Conservation (phyloP, 495 filamentous ascomycete species). For the Aspergillus sclerotiicarbonarius region DNA sequence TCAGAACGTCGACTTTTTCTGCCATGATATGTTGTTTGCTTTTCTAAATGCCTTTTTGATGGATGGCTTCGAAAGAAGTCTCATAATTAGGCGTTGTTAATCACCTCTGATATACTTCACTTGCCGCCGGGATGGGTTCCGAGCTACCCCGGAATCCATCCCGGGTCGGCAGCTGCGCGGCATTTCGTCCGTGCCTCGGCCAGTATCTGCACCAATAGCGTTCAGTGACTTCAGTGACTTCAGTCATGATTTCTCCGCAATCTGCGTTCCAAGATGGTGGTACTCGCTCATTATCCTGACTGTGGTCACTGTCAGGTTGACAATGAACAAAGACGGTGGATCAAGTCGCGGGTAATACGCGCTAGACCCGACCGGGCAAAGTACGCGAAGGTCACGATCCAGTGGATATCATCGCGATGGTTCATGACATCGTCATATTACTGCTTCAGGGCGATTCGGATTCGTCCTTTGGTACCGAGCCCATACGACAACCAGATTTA, state of each 20-base stretch:
- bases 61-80: background rate
- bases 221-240: background rate
- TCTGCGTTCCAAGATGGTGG: background rate
- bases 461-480: too few relatives aligned
- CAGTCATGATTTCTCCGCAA: background rate
- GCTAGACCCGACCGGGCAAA: too few relatives aligned
- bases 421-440: too few relatives aligned
- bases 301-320: too few relatives aligned
- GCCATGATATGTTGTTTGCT: constrained; percentile 15
- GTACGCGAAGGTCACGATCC: too few relatives aligned
- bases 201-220: background rate
- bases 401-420: too few relatives aligned
- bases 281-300: too few relatives aligned
- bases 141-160: constrained; percentile 21
- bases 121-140: constrained; percentile 22
- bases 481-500: too few relatives aligned
- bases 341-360: too few relatives aligned
- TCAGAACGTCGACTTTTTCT: constrained; percentile 52
- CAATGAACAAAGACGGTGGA: too few relatives aligned
- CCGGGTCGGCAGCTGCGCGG: constrained; percentile 13
- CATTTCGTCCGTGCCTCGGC: background rate
- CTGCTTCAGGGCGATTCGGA: too few relatives aligned
- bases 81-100: background rate
- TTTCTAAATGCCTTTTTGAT: too few relatives aligned
- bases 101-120: background rate